Percentiles rank a stretch among this genome's conserved stretches.
phyloP scores from a whole-genome alignment of 163 green algal species.

The Scenedesmus sp. region DNA sequence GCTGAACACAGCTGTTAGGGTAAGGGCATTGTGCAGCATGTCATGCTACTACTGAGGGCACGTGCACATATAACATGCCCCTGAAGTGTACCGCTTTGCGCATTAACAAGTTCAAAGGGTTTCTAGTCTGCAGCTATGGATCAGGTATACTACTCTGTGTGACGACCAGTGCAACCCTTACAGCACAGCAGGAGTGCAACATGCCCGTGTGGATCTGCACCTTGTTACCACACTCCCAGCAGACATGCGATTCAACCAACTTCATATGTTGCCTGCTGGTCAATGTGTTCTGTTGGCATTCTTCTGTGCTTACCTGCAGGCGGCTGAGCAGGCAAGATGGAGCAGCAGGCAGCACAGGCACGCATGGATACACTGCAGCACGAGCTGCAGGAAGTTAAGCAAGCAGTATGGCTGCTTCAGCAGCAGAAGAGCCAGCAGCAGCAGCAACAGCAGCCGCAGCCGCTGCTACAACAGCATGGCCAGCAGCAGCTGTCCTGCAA shows the following conservation, averaged over 20 bases:
- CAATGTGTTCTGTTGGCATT: neutral
- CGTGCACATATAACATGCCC: neutral
- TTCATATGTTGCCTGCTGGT: neutral
- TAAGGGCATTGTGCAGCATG: neutral
- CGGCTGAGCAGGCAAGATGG: conserved; percentile 17
- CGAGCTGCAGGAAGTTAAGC: conserved; percentile 25
- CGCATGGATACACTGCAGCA: conserved; percentile 11
- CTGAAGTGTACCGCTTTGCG: no score
- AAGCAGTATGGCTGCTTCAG: conserved; percentile 1
- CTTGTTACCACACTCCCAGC: neutral
- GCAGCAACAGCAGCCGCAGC: conserved; percentile 9
- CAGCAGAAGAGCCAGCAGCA: conserved; percentile 25
- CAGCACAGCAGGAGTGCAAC: neutral
- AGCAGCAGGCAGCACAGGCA: conserved; percentile 30
- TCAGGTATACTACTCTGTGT: neutral
- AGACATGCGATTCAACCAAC: neutral
- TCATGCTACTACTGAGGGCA: neutral
- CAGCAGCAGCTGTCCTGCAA: conserved; percentile 14
- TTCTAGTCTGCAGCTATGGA: neutral
- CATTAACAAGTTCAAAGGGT: no score
- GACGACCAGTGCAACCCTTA: neutral
- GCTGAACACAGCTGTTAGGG: neutral
- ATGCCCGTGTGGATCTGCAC: neutral
- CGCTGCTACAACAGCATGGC: neutral
- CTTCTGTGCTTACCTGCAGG: neutral